Base-by-base conservation (phyloP, 345 rosid genomes). In the Eutrema heterophyllum region DNA sequence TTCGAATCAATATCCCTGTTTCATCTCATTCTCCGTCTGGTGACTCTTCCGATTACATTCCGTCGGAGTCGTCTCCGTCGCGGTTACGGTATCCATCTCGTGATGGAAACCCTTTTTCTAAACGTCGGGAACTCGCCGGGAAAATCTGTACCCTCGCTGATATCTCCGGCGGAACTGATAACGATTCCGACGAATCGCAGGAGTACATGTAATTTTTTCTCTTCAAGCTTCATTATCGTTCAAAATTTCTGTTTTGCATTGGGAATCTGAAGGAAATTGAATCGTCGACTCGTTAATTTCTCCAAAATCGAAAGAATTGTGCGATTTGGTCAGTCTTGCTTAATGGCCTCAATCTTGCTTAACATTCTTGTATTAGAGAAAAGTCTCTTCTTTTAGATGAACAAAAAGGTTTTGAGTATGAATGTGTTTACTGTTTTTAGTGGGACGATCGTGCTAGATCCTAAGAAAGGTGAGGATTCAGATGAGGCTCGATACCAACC, bases 381-480 rank as follows among this genome's bases (percentile, higher is more conserved):
- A 5, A 12, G 15, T 12, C 15, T 12, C 6, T 43, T 46, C 9
- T 24, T 45, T 45, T 45, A 45, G 50, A 14, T 45, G 21, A 15
- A 45, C 21, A 7, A 15, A 2, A 7, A 15, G 9, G 50, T 15
- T 46, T 15, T 43, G 48, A 44, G n/a, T 0, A 44, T 9, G 9
- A 46, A 3, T 8, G 12, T 15, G 51, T 16, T n/a, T n/a, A 46
- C 26, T 46, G 6, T 35, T 33, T 83, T 33, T 83, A 90, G 93
- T 72, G 91, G 86, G 49, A 86, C 84, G 87, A 71, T 85, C 54
- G 82, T 85, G 63, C 84, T 85, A 78, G 89, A 84, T 78, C 88
- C 88, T 78, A 68, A 80, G 14, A 81, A 76, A 65, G 68, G 41
- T 9, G 70, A 82, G 13, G 83, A 81, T 18, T 18, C 21, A 18